These are phyloP conservation scores for Fonsecaea erecta DNA, from an alignment of 2,329 filamentous ascomycete genomes.

Conservation along the genomic window DNA sequence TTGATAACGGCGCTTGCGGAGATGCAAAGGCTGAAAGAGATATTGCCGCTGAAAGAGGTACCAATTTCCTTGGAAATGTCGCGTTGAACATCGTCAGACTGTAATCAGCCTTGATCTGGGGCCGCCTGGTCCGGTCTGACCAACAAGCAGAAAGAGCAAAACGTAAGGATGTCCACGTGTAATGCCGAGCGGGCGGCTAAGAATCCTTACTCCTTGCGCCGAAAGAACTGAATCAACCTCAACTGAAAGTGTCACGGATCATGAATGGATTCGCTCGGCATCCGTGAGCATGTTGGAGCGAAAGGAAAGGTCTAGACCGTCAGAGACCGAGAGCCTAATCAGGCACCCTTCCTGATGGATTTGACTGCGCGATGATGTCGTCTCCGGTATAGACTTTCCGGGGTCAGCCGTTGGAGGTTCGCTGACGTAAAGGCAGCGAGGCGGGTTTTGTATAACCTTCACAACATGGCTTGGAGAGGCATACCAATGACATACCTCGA, in stretches of 20 bases:
- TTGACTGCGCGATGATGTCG: background rate
- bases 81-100: background rate
- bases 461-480: background rate
- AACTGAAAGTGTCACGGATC: background rate
- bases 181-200: background rate
- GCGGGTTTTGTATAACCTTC: background rate
- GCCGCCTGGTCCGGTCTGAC: background rate
- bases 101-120: background rate
- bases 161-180: background rate
- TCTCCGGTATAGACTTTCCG: background rate
- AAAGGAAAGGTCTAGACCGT: background rate
- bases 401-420: background rate
- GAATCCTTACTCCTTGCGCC: background rate
- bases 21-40: background rate
- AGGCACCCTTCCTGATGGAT: background rate
- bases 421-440: background rate
- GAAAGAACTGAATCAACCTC: background rate
- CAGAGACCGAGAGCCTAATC: background rate
- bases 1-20: background rate
- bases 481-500: conserved; percentile 7
- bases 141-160: background rate
- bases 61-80: background rate
- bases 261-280: background rate
- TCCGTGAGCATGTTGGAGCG: background rate
- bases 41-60: background rate